Evolutionary conservation across 2,329 filamentous ascomycete genomes (phyloP).

Genomic region (Curvularia verruculosa): DNA sequence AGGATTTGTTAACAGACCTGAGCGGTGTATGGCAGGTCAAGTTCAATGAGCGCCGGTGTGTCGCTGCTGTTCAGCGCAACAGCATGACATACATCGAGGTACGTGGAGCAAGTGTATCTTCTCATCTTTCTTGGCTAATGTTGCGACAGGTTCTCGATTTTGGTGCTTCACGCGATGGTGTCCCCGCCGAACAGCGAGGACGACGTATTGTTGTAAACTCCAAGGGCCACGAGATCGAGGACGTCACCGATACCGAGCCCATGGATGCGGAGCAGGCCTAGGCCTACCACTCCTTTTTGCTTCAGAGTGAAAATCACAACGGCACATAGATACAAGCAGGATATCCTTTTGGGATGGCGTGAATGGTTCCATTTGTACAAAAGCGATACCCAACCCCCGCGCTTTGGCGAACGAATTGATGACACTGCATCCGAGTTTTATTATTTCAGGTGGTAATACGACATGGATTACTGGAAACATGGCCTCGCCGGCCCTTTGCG

Average conservation of each 20-base stretch:
- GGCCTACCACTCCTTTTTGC: neutral
- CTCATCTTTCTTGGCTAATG: slow-evolving; percentile 26
- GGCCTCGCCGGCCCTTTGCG: slow-evolving; percentile 1
- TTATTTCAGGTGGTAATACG: slow-evolving; percentile 12
- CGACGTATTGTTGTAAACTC: slow-evolving; percentile 69
- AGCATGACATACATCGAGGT: slow-evolving; percentile 93
- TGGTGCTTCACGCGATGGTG: slow-evolving; percentile 87
- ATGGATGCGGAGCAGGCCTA: slow-evolving; percentile 37
- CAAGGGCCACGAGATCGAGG: slow-evolving; percentile 46
- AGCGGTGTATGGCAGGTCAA: slow-evolving; percentile 99
- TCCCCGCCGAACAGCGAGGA: slow-evolving; percentile 76
- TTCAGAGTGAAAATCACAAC: neutral
- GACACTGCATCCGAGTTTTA: slow-evolving; percentile 14
- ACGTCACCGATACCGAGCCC: slow-evolving; percentile 41
- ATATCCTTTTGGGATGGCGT: slow-evolving; percentile 19
- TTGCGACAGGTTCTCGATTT: slow-evolving; percentile 86
- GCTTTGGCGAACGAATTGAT: slow-evolving; percentile 24
- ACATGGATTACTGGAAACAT: slow-evolving; percentile 5
- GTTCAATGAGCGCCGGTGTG: slow-evolving; percentile 93
- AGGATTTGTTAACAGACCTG: slow-evolving; percentile 89
- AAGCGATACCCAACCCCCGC: slow-evolving; percentile 41
- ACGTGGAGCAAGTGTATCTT: neutral
- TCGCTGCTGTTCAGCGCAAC: slow-evolving; percentile 93
- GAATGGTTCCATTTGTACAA: slow-evolving; percentile 34
- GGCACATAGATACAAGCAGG: slow-evolving; percentile 4